phyloP scores from a whole-genome alignment of 768 basidiomycete genomes.

The Lactarius sanguifluus region DNA sequence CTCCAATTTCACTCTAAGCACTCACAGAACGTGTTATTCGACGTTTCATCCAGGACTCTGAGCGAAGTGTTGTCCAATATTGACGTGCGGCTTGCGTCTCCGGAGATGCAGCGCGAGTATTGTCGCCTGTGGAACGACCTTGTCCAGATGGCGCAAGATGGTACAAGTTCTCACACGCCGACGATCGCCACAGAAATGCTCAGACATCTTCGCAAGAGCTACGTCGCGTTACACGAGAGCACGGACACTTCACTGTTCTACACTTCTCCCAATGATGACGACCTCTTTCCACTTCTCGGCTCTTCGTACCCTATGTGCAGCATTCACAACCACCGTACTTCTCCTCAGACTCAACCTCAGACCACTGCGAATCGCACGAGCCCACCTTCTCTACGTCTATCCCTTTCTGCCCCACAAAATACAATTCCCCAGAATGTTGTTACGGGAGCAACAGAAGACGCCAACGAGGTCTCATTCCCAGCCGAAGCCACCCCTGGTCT shows the following conservation, averaged over 20 bases:
- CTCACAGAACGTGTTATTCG: too few species aligned
- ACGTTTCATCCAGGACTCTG: too few species aligned
- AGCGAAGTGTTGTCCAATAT: neutral
- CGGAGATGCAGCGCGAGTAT: conserved; percentile 10
- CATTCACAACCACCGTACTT: neutral
- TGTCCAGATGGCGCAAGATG: neutral
- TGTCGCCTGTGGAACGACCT: conserved; percentile 3
- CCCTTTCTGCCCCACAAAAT: neutral
- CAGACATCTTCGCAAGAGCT: neutral
- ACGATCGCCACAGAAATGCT: neutral
- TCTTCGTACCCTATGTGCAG: neutral
- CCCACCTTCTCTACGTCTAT: neutral
- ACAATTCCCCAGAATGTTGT: neutral
- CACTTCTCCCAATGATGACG: neutral
- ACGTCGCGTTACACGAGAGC: neutral
- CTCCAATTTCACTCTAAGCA: neutral
- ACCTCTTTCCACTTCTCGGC: neutral
- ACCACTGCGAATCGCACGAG: neutral
- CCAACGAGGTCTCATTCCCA: too few species aligned
- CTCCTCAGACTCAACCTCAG: neutral
- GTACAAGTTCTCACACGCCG: neutral
- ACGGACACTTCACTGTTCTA: neutral
- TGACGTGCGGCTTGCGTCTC: neutral
- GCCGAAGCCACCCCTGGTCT: neutral
- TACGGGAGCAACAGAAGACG: neutral